Evolutionary conservation across 148 eudicot species (phyloP).

Genomic region (Cornus florida): DNA sequence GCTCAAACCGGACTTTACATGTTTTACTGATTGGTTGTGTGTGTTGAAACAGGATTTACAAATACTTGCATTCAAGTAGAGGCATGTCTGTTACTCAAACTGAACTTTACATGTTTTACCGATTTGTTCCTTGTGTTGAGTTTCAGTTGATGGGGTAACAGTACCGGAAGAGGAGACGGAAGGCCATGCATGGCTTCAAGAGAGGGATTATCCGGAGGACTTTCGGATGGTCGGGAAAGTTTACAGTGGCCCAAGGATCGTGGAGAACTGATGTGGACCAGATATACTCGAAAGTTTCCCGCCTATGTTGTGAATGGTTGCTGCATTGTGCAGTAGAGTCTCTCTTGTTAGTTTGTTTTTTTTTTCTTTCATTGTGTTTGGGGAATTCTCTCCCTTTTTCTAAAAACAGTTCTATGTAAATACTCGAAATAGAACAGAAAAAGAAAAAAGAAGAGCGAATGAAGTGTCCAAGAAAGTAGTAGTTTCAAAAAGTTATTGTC

Average conservation of each 20-base stretch:
- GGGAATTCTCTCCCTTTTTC: neutral
- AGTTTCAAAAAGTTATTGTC: neutral
- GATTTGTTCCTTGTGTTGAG: neutral
- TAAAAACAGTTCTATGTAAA: neutral
- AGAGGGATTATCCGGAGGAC: conserved; percentile 59
- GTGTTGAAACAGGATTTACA: too few species aligned
- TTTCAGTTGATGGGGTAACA: conserved; percentile 37
- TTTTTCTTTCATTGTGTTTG: neutral
- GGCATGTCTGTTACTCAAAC: too few species aligned
- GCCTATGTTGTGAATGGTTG: neutral
- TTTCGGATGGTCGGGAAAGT: conserved; percentile 50
- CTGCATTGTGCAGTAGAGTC: neutral
- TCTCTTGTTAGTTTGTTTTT: neutral
- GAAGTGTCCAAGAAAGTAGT: neutral
- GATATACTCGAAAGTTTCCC: neutral
- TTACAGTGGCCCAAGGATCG: conserved; percentile 70
- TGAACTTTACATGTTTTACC: too few species aligned
- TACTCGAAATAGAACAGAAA: neutral
- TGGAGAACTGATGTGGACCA: conserved; percentile 21
- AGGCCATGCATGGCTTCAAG: conserved; percentile 68
- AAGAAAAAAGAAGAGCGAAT: neutral
- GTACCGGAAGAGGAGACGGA: conserved; percentile 50
- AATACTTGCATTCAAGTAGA: too few species aligned
- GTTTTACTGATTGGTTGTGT: too few species aligned
- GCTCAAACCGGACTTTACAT: too few species aligned